Evolutionary conservation across 108 stramenopile species (phyloP), one percentile per base, ranked within the genome.

Genomic region (Seminavis robusta): DNA sequence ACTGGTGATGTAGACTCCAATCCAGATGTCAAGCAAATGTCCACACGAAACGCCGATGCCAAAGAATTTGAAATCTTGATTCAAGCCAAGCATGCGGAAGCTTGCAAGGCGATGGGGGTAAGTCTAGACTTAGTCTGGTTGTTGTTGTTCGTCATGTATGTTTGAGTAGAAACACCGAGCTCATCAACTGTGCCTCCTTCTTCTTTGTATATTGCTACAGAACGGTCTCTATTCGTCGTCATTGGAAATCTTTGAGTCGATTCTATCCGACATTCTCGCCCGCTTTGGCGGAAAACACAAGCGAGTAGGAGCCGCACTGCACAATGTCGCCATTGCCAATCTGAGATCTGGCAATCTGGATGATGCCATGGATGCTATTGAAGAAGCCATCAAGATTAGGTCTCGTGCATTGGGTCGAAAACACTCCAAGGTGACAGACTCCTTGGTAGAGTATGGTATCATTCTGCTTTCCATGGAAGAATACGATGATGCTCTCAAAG

Each of bases 271-370:
- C 39, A 33, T 80, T 15, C 42, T 80, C 4, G 60, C 61, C 33
- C 48, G 64, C 9, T 74, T 51, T 43, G 83, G 76, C n/a, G 70
- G 71, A 47, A 39, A 47, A 17, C 76, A 84, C 37, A 45, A 68
- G 15, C 63, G 83, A 51, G 76, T 84, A 7, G 79, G 76, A 32
- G 61, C 83, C 8, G 83, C 79, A 10, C 63, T 84, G 21, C 83
- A 84, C 62, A 84, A 84, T 47, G 66, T 84, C 2, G 79, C 73
- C 10, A 79, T 84, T 26, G 79, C 77, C 19, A 76, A 84, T 39
- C 52, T 80, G 13, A 59, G 79, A 36, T 69, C 73, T 25, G 78
- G 74, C 8, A 57, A 60, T 11, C 52, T 80, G 19, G 65, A 61
- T n/a, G 83, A 80, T 52, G 83, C 83, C 3, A 56, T 72, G 41